Evolutionary conservation across 768 basidiomycete species (phyloP), one percentile per base, ranked within the genome.

Genomic region (Arthromyces matolae): DNA sequence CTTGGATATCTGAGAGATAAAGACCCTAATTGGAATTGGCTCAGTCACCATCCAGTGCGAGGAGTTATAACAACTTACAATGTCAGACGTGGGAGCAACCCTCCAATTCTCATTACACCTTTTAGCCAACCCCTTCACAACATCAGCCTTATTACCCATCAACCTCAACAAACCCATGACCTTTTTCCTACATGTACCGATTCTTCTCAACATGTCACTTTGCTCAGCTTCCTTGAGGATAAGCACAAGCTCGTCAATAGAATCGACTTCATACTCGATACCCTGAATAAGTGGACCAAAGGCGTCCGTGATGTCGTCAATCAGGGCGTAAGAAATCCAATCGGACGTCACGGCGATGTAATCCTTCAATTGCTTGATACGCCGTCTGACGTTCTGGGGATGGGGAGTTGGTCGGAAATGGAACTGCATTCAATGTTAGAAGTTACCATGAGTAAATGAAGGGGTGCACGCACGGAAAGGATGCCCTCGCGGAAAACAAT

Each of bases 101-200:
- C 92, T 83, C 96, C 95, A 98, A 60, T 98, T 93, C 70, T 98
- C 95, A 62, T 97, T 96, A 65, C 95, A 97, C 55, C 95, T 75
- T 71, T 99, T 99, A 19, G 96, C 96, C 35, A 98, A 73, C 8
- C 96, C 96, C 65, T 99, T 99, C 54, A 99, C 96, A 54, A 99
- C 96, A 64, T 99, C 96, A 45, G 96, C 96, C 72, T 99, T 99
- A 69, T 96, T 98, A 20, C 96, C 96, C 95, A 99, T 98, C 45
- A 99, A 71, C 53, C 96, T 72, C 46, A 99, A 66, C 23, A 99
- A 69, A 14, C 96, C 96, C 96, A 99, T 98, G 56, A 99, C 96
- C 70, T 99, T 98, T 78, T 98, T 99, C 51, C 96, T 78, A 64
- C 96, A 98, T 0, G 92, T 96, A 27, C 96, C 96, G 60, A 98